Evolutionary conservation across 2,329 filamentous ascomycete species (phyloP).

Genomic region (Sclerotinia minor): DNA sequence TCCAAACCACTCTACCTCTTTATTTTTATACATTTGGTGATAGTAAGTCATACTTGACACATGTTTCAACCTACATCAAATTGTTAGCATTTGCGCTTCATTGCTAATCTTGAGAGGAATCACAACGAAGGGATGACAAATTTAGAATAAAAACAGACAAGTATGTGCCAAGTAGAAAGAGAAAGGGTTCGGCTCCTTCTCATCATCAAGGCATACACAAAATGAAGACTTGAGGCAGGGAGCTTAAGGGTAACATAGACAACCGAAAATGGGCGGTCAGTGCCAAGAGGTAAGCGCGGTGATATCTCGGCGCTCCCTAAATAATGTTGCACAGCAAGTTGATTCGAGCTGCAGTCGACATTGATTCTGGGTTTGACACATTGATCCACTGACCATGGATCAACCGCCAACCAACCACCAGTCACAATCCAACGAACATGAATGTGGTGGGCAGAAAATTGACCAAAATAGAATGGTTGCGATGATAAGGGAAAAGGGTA

Average conservation of each 20-base stretch:
- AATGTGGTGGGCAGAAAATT: neutral
- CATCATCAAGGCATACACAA: neutral
- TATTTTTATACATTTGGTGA: slow-evolving; percentile 28
- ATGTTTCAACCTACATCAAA: slow-evolving; percentile 25
- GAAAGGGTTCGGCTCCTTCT: neutral
- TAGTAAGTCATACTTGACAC: slow-evolving; percentile 30
- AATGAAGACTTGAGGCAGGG: neutral
- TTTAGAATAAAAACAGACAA: neutral
- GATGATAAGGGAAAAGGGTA: neutral
- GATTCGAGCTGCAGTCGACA: neutral
- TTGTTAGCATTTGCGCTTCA: neutral
- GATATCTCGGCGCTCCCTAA: neutral
- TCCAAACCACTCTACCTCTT: slow-evolving; percentile 9
- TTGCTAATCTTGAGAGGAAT: neutral
- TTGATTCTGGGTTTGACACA: neutral
- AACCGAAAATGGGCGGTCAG: neutral
- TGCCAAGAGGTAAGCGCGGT: neutral
- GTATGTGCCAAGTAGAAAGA: neutral
- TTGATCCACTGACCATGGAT: neutral
- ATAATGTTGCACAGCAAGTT: neutral
- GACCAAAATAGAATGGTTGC: neutral
- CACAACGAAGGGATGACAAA: neutral
- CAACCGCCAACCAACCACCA: neutral
- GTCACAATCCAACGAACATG: neutral
- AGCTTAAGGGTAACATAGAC: neutral